phyloP scores from a whole-genome alignment of 352 stramenopile genomes.

The Blastocystis sp. region DNA sequence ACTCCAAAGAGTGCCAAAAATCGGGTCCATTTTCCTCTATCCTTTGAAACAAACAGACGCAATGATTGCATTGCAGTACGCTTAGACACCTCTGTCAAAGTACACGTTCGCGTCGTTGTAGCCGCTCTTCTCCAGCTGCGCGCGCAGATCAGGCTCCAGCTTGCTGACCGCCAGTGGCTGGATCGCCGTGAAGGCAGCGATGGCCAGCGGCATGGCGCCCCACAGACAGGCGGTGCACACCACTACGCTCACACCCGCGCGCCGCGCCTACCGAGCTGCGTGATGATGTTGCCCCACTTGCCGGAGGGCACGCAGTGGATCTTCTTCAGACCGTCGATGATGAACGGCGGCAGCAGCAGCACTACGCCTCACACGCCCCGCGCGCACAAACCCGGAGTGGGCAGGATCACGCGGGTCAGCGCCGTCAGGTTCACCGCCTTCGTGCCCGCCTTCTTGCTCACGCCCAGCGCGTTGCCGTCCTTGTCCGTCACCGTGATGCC shows the following conservation, averaged over 20 bases:
- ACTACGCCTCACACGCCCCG: background rate
- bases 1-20: background rate
- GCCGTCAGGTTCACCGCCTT: too few species aligned
- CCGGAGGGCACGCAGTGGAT: slow-evolving; percentile 30
- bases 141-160: slow-evolving; percentile 34
- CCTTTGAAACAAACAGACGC: slow-evolving; percentile 3
- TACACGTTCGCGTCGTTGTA: slow-evolving; percentile 39
- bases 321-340: slow-evolving; percentile 54
- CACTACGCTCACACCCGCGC: background rate
- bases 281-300: slow-evolving; percentile 57
- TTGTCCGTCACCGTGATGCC: slow-evolving; percentile 68
- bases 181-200: slow-evolving; percentile 77
- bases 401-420: slow-evolving; percentile 77
- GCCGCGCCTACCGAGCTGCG: slow-evolving; percentile 13
- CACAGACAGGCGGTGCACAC: slow-evolving; percentile 75
- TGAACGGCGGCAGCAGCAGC: slow-evolving; percentile 69
- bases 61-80: slow-evolving; percentile 7
- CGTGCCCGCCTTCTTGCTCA: slow-evolving; percentile 31
- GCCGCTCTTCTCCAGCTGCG: background rate
- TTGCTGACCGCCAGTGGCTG: slow-evolving; percentile 39
- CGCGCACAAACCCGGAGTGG: slow-evolving; percentile 78
- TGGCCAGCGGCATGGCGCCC: slow-evolving; percentile 79
- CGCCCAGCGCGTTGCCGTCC: slow-evolving; percentile 77
- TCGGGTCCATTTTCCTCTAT: background rate
- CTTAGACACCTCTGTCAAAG: slow-evolving; percentile 58